phyloP scores from a whole-genome alignment of 2,329 filamentous ascomycete species.

The Phialocephala subalpina region DNA sequence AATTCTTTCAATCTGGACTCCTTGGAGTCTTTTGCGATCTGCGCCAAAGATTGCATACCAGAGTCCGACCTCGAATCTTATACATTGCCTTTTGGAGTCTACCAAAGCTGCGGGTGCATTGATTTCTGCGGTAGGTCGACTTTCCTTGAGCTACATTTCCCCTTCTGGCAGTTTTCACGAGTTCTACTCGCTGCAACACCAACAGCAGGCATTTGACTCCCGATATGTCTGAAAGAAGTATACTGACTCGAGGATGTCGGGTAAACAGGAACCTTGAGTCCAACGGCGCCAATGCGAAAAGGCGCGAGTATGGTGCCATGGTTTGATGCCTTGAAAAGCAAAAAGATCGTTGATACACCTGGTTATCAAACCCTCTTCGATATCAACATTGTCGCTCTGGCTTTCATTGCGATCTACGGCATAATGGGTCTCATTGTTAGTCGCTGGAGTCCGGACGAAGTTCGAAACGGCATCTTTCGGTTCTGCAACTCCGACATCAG shows the following conservation, averaged over 20 bases:
- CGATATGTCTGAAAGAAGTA: too few species aligned
- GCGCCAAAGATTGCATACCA: constrained; percentile 2
- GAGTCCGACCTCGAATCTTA: background rate
- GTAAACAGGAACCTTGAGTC: constrained; percentile 7
- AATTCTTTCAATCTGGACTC: background rate
- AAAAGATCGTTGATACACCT: background rate
- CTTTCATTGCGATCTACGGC: constrained; percentile 20
- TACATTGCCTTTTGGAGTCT: background rate
- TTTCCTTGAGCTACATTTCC: too few species aligned
- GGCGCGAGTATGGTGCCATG: constrained; percentile 20
- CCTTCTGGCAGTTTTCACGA: too few species aligned
- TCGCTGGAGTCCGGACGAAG: constrained; percentile 19
- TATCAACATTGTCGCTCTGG: constrained; percentile 15
- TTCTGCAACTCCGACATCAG: constrained; percentile 18
- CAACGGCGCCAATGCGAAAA: constrained; percentile 15
- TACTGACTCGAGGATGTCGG: too few species aligned
- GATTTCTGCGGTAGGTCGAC: constrained; percentile 20
- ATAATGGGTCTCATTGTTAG: constrained; percentile 19
- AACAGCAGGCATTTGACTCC: too few species aligned
- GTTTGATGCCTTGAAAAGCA: background rate
- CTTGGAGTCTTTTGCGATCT: constrained; percentile 4
- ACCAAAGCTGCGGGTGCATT: constrained; percentile 13
- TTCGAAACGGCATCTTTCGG: constrained; percentile 23
- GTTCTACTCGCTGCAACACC: too few species aligned
- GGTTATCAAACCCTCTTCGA: background rate